phyloP scores from a whole-genome alignment of 2,329 filamentous ascomycete species.

The Apiospora malaysiana region DNA sequence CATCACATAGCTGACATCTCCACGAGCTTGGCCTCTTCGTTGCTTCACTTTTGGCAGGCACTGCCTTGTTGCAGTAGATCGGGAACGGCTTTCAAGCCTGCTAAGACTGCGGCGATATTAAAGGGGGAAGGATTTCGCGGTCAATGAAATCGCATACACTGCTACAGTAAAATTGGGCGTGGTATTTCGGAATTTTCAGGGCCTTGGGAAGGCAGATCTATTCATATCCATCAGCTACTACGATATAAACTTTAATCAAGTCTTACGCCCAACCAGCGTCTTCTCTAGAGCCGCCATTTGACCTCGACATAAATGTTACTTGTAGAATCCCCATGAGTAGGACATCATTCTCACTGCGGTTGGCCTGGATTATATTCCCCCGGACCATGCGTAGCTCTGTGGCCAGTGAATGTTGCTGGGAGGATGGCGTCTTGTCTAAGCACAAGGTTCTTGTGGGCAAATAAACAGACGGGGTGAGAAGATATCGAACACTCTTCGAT shows the following conservation, averaged over 20 bases:
- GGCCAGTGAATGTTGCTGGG: neutral
- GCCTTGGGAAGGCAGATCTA: neutral
- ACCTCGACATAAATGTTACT: neutral
- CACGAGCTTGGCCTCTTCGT: constrained; percentile 33
- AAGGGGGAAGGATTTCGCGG: neutral
- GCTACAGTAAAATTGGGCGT: neutral
- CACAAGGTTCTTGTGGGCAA: neutral
- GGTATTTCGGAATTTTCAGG: neutral
- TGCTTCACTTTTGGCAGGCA: constrained; percentile 27
- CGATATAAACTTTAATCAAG: neutral
- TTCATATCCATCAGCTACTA: neutral
- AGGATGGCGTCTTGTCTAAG: neutral
- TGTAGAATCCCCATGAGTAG: neutral
- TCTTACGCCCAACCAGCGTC: neutral
- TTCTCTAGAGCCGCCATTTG: neutral
- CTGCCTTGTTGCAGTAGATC: constrained; percentile 1
- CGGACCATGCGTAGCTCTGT: neutral
- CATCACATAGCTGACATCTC: neutral
- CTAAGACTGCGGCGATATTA: neutral
- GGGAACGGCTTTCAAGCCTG: neutral
- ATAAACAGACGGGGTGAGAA: neutral
- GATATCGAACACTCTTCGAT: neutral
- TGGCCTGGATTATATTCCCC: neutral
- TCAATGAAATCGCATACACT: neutral
- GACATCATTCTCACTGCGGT: neutral